Conservation (phyloP, 768 basidiomycete genomes). For the Phylloporus arenicola region DNA sequence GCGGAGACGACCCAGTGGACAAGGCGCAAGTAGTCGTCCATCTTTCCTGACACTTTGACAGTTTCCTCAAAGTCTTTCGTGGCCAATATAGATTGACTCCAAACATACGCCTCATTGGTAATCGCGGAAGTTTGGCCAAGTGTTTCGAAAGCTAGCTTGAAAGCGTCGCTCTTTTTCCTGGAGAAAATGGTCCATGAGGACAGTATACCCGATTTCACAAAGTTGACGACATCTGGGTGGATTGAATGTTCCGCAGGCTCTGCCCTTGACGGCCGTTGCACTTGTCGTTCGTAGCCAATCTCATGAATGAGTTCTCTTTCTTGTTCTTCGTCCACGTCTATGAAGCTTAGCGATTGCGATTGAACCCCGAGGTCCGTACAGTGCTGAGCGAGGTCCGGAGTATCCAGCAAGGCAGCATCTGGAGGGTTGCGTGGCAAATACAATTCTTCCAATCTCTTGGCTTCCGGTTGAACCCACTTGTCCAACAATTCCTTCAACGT, state of each 20-base stretch:
- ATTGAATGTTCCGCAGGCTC: conserved; percentile 20
- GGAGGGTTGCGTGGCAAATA: conserved; percentile 19
- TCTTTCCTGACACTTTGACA: conserved; percentile 2
- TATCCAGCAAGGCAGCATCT: conserved; percentile 20
- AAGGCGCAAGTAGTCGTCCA: conserved; percentile 33
- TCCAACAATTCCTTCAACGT: not conserved
- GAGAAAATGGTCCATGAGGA: not conserved
- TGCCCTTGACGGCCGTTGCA: conserved; percentile 32
- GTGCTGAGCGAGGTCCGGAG: not conserved
- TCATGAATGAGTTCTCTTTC: conserved; percentile 46
- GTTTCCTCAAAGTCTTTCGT: conserved; percentile 16
- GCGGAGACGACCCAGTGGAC: conserved; percentile 42
- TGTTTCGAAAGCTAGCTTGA: conserved; percentile 19
- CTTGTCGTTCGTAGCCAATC: conserved; percentile 37
- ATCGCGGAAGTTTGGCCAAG: conserved; percentile 6
- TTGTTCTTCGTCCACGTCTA: conserved; percentile 33
- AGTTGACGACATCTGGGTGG: conserved; percentile 15
- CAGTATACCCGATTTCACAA: conserved; percentile 30
- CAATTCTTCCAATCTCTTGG: conserved; percentile 33
- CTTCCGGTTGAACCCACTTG: conserved; percentile 39
- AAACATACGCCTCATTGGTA: conserved; percentile 18
- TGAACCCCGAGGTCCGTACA: conserved; percentile 7
- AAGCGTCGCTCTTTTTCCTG: conserved; percentile 9
- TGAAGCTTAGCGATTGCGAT: not conserved
- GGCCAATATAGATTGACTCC: conserved; percentile 9